A percentile compares a stretch with the other conserved stretches of the same genome.
Evolutionary conservation across 345 rosid genomes (phyloP).

Genomic region (Citrus cavaleriei): DNA sequence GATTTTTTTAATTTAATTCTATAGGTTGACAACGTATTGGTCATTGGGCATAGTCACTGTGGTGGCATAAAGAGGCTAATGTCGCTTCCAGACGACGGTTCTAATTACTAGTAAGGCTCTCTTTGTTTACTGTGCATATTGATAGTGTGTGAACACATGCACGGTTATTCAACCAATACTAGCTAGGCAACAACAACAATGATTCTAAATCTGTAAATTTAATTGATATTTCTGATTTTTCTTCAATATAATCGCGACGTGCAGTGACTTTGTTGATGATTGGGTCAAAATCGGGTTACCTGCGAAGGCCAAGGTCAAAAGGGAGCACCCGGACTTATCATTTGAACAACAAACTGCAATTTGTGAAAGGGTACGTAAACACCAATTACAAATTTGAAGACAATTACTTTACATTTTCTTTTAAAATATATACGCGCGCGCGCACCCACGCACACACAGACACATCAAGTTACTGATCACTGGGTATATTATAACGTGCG

Average conservation of each 20-base stretch:
- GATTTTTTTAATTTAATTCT: not conserved
- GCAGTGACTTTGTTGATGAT: constrained; percentile 30
- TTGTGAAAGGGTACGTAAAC: constrained; percentile 20
- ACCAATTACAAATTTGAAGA: not conserved
- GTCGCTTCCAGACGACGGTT: constrained; percentile 9
- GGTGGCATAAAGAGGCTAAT: constrained; percentile 28
- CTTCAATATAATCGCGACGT: not conserved
- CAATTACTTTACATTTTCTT: not conserved
- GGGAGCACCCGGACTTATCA: not conserved
- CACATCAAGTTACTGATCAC: not conserved
- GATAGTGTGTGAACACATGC: no score
- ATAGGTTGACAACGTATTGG: constrained; percentile 20
- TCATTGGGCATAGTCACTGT: constrained; percentile 20
- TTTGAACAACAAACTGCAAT: not conserved
- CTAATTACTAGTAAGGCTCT: constrained; percentile 10
- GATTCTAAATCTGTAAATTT: not conserved
- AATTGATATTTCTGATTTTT: not conserved
- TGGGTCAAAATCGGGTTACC: constrained; percentile 29
- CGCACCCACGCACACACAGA: no score
- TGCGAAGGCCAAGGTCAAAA: constrained; percentile 25
- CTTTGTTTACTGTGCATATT: no score
- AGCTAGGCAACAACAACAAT: not conserved
- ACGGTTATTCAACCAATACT: not conserved
- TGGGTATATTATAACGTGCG: not conserved
- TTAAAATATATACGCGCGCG: no score